A percentile compares a stretch with the other conserved stretches of the same genome.
Conservation (phyloP, 768 basidiomycete species). For the Tulasnella sp. region DNA sequence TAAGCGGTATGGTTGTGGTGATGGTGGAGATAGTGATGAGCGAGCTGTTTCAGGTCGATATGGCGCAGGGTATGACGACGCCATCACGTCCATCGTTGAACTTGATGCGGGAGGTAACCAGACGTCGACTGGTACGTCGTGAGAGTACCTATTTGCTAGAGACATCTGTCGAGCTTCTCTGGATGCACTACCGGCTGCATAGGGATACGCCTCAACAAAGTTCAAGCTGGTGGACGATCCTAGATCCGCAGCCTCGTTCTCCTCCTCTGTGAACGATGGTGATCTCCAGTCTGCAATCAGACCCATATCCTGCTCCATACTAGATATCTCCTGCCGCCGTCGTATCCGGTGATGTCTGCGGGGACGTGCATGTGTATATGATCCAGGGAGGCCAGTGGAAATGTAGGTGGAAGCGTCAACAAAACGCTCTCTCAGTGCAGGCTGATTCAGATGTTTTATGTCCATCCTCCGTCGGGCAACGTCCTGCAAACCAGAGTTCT, state of each 20-base stretch:
- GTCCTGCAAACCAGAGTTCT: background rate
- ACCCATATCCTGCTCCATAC: too few species aligned
- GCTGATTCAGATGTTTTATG: background rate
- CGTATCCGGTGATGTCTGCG: background rate
- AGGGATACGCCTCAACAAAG: background rate
- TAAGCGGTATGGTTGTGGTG: too few species aligned
- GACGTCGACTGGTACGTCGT: too few species aligned
- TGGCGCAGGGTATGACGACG: too few species aligned
- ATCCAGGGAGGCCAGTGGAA: background rate
- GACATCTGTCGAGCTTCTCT: too few species aligned
- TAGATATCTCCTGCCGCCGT: background rate
- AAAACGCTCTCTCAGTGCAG: background rate
- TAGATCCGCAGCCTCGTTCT: background rate
- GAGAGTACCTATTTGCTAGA: too few species aligned
- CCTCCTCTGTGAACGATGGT: background rate
- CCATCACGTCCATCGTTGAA: too few species aligned
- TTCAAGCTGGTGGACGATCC: background rate
- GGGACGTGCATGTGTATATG: too few species aligned
- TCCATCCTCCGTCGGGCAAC: conserved; percentile 1
- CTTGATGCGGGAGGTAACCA: too few species aligned
- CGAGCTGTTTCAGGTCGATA: too few species aligned
- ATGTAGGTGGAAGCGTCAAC: background rate
- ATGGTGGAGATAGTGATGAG: too few species aligned
- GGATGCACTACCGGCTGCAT: background rate
- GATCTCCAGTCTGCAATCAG: too few species aligned